Conservation (phyloP, 140 eudicot genomes). For the Flaveria floridana region DNA sequence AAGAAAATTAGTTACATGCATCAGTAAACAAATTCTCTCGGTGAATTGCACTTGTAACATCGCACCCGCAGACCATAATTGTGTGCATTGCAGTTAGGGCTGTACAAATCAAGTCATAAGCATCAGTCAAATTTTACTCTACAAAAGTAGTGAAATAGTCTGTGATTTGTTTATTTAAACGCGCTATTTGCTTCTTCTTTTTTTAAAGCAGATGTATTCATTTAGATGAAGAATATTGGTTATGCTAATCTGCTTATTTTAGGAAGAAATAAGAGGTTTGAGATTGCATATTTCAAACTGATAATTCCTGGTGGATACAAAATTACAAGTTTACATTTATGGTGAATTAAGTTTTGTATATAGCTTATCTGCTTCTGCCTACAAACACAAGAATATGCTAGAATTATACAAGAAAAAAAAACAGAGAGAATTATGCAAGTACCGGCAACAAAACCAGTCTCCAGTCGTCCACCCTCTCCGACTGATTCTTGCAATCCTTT, state of each 20-base stretch:
- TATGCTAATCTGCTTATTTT: background rate
- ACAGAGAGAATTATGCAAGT: background rate
- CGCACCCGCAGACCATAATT: constrained; percentile 68
- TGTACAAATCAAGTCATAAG: constrained; percentile 26
- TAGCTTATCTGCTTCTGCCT: background rate
- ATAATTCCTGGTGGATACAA: background rate
- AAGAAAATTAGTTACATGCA: constrained; percentile 33
- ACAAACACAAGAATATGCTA: background rate
- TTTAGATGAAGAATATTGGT: background rate
- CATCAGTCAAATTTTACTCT: background rate
- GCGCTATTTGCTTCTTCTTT: background rate
- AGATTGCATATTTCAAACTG: background rate
- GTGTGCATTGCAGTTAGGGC: constrained; percentile 79
- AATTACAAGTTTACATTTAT: background rate
- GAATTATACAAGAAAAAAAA: background rate
- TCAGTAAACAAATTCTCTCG: constrained; percentile 59
- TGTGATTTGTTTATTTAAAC: background rate
- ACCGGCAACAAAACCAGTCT: constrained; percentile 92
- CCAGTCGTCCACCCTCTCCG: constrained; percentile 89
- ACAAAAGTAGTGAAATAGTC: background rate
- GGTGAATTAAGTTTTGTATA: background rate
- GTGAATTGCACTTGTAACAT: constrained; percentile 73
- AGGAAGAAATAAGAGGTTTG: background rate
- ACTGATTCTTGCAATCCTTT: constrained; percentile 46
- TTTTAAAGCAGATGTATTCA: background rate